These are phyloP conservation scores for Casuarina equisetifolia DNA, from an alignment of 306 rosid species.

Conservation along the genomic window DNA sequence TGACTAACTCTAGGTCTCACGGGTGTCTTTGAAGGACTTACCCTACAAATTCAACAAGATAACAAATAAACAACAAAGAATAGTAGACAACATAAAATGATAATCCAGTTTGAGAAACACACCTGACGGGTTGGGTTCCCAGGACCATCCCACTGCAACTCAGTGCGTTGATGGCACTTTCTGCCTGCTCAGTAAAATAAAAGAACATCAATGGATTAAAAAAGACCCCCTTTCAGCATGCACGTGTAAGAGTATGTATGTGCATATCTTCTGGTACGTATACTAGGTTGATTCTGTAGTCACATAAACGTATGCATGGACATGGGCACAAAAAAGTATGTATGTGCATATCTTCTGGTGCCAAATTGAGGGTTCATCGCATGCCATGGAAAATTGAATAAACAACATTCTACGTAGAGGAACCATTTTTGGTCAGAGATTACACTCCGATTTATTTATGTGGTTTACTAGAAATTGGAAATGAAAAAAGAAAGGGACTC, in stretches of 20 bases:
- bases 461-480: not conserved
- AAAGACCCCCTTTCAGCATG: not conserved
- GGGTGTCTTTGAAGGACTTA: slow-evolving; percentile 98
- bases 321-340: not conserved
- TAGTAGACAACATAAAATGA: slow-evolving; percentile 7
- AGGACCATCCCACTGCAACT: slow-evolving; percentile 88
- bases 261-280: not conserved
- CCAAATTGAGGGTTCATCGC: not conserved
- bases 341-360: not conserved
- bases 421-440: no score
- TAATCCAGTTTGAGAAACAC: slow-evolving; percentile 11
- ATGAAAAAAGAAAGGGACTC: not conserved
- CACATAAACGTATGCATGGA: not conserved
- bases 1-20: slow-evolving; percentile 87
- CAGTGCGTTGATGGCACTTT: slow-evolving; percentile 87
- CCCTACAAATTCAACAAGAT: slow-evolving; percentile 53
- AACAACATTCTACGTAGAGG: not conserved
- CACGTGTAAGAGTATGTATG: not conserved
- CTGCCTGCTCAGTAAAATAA: slow-evolving; percentile 66
- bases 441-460: no score
- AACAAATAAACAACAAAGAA: slow-evolving; percentile 8
- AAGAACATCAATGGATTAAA: slow-evolving; percentile 9
- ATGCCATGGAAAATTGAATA: not conserved
- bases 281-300: not conserved
- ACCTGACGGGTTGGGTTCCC: slow-evolving; percentile 94